Conservation (phyloP, 352 stramenopile genomes). For the Peronospora belbahrii region DNA sequence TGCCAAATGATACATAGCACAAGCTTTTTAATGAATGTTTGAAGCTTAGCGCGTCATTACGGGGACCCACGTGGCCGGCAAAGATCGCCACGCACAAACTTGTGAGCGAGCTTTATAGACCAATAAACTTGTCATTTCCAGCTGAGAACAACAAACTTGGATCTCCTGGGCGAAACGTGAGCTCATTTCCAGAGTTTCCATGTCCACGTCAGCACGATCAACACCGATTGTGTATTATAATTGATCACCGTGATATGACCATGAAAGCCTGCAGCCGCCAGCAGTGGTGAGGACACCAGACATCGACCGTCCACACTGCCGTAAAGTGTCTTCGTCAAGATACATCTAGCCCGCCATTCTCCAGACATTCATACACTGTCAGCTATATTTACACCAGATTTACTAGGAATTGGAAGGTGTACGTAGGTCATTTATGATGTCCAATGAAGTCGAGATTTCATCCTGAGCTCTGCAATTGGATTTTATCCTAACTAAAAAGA, state of each 20-base stretch:
- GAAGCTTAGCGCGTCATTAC: constrained; percentile 84
- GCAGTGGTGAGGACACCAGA: constrained; percentile 60
- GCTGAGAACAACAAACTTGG: constrained; percentile 86
- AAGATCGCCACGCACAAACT: constrained; percentile 88
- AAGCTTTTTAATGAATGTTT: constrained; percentile 85
- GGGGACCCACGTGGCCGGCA: constrained; percentile 86
- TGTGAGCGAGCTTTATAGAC: constrained; percentile 89
- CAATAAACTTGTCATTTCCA: constrained; percentile 88
- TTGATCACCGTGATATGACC: constrained; percentile 85
- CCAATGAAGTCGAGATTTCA: too few relatives aligned
- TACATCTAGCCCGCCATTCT: constrained; percentile 68
- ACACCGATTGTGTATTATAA: constrained; percentile 61
- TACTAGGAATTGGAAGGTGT: constrained; percentile 2
- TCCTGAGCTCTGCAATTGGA: too few relatives aligned
- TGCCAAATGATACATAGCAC: constrained; percentile 84
- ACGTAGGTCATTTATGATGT: neutral
- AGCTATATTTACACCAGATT: constrained; percentile 30
- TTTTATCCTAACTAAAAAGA: too few relatives aligned
- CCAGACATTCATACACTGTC: constrained; percentile 71
- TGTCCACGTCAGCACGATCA: constrained; percentile 83
- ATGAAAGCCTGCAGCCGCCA: constrained; percentile 57
- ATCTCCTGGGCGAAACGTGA: constrained; percentile 87
- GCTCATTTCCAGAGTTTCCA: constrained; percentile 88
- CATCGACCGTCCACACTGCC: constrained; percentile 69
- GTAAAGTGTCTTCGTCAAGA: constrained; percentile 73